phyloP scores from a whole-genome alignment of 2,329 filamentous ascomycete genomes.

The Aspergillus tanneri region DNA sequence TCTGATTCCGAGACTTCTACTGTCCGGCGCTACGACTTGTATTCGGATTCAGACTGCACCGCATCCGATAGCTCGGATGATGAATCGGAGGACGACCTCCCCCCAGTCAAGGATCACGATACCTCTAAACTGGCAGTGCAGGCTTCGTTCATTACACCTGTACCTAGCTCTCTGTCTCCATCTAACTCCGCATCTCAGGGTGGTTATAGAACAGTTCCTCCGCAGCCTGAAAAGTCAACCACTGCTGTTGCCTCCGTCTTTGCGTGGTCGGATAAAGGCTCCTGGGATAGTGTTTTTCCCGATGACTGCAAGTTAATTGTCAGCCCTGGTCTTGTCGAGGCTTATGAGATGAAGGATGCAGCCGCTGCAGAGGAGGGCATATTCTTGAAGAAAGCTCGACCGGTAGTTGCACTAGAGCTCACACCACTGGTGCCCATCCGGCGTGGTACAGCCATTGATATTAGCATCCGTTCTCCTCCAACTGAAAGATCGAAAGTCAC shows the following conservation, averaged over 20 bases:
- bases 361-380: conserved; percentile 21
- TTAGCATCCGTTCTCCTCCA: conserved; percentile 87
- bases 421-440: conserved; percentile 88
- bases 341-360: conserved; percentile 56
- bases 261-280: conserved; percentile 62
- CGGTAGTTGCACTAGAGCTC: conserved; percentile 72
- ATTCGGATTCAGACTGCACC: conserved; percentile 48
- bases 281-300: conserved; percentile 61
- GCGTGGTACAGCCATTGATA: conserved; percentile 86
- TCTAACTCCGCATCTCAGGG: conserved; percentile 81
- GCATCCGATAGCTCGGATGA: conserved; percentile 56
- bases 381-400: conserved; percentile 38
- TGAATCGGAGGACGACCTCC: conserved; percentile 52
- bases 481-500: conserved; percentile 69
- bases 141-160: conserved; percentile 39
- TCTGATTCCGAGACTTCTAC: conserved; percentile 57
- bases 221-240: conserved; percentile 48
- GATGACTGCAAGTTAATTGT: conserved; percentile 64
- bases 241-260: conserved; percentile 62
- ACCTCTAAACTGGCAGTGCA: conserved; percentile 46
- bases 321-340: conserved; percentile 64
- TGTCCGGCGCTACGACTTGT: conserved; percentile 52
- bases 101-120: conserved; percentile 29
- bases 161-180: conserved; percentile 65
- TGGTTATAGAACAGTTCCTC: conserved; percentile 57